Evolutionary conservation across 768 basidiomycete genomes (phyloP).

Genomic region (Mycena olivaceomarginata): DNA sequence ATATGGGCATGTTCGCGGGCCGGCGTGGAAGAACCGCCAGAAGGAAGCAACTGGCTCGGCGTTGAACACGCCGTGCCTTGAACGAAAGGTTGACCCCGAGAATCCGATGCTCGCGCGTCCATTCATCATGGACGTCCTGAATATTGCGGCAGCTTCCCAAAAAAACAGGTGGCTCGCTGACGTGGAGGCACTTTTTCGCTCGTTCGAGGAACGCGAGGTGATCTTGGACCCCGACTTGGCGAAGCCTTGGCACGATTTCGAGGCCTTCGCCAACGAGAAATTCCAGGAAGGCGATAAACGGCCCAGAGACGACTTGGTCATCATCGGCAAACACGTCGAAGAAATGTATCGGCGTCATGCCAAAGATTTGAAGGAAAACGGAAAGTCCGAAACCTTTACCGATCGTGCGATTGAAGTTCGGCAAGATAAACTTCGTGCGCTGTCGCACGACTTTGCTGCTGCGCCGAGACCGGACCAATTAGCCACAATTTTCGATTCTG

Average conservation of each 20-base stretch:
- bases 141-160: conserved; percentile 35
- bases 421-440: conserved; percentile 66
- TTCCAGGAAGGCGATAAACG: conserved; percentile 36
- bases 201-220: neutral
- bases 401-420: conserved; percentile 62
- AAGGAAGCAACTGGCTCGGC: conserved; percentile 15
- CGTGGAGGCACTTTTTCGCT: conserved; percentile 48
- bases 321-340: conserved; percentile 64
- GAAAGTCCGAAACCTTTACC: conserved; percentile 54
- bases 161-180: conserved; percentile 38
- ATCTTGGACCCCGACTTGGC: conserved; percentile 49
- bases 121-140: conserved; percentile 57
- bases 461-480: conserved; percentile 53
- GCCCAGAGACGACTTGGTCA: conserved; percentile 57
- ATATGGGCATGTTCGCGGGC: conserved; percentile 41
- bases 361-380: conserved; percentile 17
- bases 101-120: conserved; percentile 39
- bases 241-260: conserved; percentile 61
- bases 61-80: conserved; percentile 36
- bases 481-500: conserved; percentile 52
- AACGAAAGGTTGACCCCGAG: conserved; percentile 36
- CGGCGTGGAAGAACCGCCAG: conserved; percentile 47
- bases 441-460: conserved; percentile 64
- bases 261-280: conserved; percentile 47
- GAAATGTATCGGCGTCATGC: conserved; percentile 51